A percentile compares a stretch with the other conserved stretches of the same genome.
phyloP scores from a whole-genome alignment of 176 grass and related monocot species.

The Triticum turgidum region DNA sequence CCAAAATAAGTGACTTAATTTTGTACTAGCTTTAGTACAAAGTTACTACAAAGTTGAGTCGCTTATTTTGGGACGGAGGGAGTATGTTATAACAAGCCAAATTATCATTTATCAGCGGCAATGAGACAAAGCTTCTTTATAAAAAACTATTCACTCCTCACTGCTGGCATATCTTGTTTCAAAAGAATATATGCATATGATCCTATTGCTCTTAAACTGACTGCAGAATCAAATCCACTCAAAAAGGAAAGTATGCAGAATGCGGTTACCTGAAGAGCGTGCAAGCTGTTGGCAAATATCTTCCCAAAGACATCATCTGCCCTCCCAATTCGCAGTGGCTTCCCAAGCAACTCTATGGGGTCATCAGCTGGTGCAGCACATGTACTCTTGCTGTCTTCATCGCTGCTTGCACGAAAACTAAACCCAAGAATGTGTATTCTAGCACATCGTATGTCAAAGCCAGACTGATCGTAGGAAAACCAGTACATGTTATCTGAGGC shows the following conservation, averaged over 20 bases:
- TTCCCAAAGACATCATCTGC: conserved; percentile 55
- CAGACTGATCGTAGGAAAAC: conserved; percentile 62
- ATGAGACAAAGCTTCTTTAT: neutral
- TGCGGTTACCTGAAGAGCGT: conserved; percentile 80
- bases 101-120: neutral
- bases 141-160: neutral
- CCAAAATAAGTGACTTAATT: no score
- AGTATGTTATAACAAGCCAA: neutral
- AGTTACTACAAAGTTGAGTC: no score
- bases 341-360: conserved; percentile 56
- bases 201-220: neutral
- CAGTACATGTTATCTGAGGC: conserved; percentile 88
- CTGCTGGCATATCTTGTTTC: neutral
- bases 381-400: neutral
- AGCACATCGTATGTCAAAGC: conserved; percentile 79
- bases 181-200: neutral
- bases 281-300: conserved; percentile 75
- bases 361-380: conserved; percentile 34
- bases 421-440: conserved; percentile 60
- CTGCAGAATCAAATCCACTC: neutral
- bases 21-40: no score
- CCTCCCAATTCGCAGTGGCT: conserved; percentile 53
- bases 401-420: conserved; percentile 35
- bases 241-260: neutral
- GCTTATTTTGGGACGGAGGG: no score